phyloP scores from a whole-genome alignment of 2,329 filamentous ascomycete species.

The Fusarium chaquense region DNA sequence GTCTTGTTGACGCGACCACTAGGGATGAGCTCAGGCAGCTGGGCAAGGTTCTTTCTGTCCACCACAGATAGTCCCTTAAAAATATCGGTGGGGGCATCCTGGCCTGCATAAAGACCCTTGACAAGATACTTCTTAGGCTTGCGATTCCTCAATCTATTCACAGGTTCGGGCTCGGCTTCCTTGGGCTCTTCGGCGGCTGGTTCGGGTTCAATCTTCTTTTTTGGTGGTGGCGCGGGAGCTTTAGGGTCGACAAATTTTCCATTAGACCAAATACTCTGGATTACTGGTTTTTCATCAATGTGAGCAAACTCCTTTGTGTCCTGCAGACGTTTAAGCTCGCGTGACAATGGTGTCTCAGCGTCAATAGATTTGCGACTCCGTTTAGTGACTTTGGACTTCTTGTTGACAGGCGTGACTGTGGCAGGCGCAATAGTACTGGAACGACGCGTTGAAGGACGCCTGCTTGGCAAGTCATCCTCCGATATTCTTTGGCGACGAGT shows the following conservation, averaged over 20 bases:
- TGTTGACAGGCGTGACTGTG: conserved; percentile 60
- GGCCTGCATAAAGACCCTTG: conserved; percentile 89
- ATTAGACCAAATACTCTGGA: conserved; percentile 73
- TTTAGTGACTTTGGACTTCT: conserved; percentile 69
- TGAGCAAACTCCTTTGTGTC: conserved; percentile 72
- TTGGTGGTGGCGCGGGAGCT: conserved; percentile 54
- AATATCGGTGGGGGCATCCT: conserved; percentile 67
- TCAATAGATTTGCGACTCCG: conserved; percentile 67
- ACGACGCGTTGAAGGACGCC: conserved; percentile 60
- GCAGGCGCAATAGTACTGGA: conserved; percentile 53
- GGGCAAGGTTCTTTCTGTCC: conserved; percentile 65
- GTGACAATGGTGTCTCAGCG: conserved; percentile 60
- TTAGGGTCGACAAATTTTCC: conserved; percentile 69
- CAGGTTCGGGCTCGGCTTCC: conserved; percentile 54
- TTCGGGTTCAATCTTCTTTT: conserved; percentile 52
- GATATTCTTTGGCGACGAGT: conserved; percentile 50
- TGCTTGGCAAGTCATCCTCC: conserved; percentile 46
- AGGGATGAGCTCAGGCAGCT: conserved; percentile 61
- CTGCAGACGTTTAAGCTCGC: conserved; percentile 70
- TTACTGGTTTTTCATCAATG: conserved; percentile 68
- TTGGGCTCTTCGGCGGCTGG: conserved; percentile 41
- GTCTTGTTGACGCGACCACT: conserved; percentile 64
- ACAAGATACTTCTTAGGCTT: conserved; percentile 80
- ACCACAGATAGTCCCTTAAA: conserved; percentile 61
- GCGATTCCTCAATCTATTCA: conserved; percentile 56